These are phyloP conservation scores for Physcomitrellopsis africana DNA, from an alignment of 225 moss, liverwort and hornwort genomes.

Conservation along the genomic window DNA sequence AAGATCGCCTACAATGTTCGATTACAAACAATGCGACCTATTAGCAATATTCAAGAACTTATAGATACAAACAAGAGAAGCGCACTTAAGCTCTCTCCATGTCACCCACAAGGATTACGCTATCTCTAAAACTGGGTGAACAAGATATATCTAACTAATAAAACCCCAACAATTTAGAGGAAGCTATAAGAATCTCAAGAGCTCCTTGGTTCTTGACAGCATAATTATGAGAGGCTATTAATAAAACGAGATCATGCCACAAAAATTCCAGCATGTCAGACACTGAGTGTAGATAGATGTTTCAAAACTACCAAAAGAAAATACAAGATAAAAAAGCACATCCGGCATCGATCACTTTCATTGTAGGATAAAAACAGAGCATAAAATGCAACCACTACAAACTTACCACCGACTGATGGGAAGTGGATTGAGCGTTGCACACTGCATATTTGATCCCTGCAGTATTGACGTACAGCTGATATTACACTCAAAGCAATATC, in stretches of 20 bases:
- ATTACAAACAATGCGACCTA: neutral
- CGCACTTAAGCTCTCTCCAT: slow-evolving; percentile 32
- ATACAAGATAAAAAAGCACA: slow-evolving; percentile 15
- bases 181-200: neutral
- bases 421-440: slow-evolving; percentile 96
- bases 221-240: slow-evolving; percentile 17
- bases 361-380: slow-evolving; percentile 4
- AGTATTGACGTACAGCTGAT: slow-evolving; percentile 21
- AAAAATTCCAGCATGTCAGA: slow-evolving; percentile 25
- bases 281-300: slow-evolving; percentile 10
- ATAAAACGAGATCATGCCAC: slow-evolving; percentile 26
- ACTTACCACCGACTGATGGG: slow-evolving; percentile 91
- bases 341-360: slow-evolving; percentile 15
- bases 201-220: slow-evolving; percentile 8
- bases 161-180: neutral
- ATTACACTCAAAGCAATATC: slow-evolving; percentile 14
- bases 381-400: slow-evolving; percentile 16
- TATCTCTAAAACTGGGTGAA: slow-evolving; percentile 15
- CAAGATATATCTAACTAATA: slow-evolving; percentile 33
- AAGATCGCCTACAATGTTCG: slow-evolving; percentile 7
- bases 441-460: slow-evolving; percentile 98
- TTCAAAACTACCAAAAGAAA: slow-evolving; percentile 29
- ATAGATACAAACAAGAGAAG: slow-evolving; percentile 7
- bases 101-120: slow-evolving; percentile 12
- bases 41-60: slow-evolving; percentile 33